Base-by-base conservation (phyloP, 75 land plant species). In the Pseudotsuga menziesii region DNA sequence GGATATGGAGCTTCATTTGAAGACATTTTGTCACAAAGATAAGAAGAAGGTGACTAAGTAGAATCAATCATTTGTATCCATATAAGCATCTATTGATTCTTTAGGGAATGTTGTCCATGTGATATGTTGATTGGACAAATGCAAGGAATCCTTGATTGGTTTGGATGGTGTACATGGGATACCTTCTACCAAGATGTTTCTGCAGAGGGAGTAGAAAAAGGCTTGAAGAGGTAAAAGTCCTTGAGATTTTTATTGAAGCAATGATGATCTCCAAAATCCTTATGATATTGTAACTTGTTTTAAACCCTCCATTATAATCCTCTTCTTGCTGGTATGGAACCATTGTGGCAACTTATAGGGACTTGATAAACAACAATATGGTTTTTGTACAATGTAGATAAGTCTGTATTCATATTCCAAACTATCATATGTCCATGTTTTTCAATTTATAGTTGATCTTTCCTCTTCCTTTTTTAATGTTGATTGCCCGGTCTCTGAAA, bases 151-250 rank as follows among this genome's bases (percentile, higher is more conserved):
- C 80, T 94, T 11, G 98, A 96, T 89, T 90, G 83, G 77, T 96
- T 96, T 75, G 99, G 99, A 2, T 96, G 99, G 99, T 96, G 99
- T 85, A 96, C 99, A 4, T 96, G 98, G 98, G 94, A 96, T 83
- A 97, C 98, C 5, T 96, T 96, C 86, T 96, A 96, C 78, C 92
- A 93, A 20, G 99, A 92, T 17, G 98, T 96, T 41, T 90, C 98
- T 27, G 91, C 91, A 16, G 94, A 91, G 23, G 99, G 91, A 0
- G 91, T 96, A 57, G 91, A 84, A 56, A 73, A 89, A 55, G 99
- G 99, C 25, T 80, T 89, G 19, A 39, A 69, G 13, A 69, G 72
- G 72, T 69, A 39, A 48, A 23, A 2, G 9, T 20, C 19, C 72
- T 69, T 25, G 4, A 41, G n/a, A 25, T 35, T 69, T 44, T 69